Conservation (phyloP, 306 rosid genomes). For the Lagenaria siceraria region DNA sequence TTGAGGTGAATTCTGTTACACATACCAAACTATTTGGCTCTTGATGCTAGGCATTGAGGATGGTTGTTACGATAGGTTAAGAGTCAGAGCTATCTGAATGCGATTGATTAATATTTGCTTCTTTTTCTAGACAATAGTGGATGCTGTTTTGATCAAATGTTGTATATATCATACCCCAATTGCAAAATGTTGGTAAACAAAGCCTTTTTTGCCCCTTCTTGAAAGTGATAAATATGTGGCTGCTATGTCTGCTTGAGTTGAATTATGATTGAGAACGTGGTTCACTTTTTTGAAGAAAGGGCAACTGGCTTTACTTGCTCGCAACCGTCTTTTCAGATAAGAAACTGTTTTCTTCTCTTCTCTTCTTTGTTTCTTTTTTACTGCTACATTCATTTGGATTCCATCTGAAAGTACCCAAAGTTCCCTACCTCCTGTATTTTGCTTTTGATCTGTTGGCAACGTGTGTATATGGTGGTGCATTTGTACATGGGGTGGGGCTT, state of each 20-base stretch:
- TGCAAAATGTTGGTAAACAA: neutral
- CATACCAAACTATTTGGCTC: neutral
- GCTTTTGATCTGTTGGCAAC: neutral
- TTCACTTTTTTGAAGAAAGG: neutral
- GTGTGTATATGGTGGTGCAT: neutral
- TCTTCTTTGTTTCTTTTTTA: neutral
- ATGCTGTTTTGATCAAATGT: neutral
- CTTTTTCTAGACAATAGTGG: neutral
- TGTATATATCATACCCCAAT: neutral
- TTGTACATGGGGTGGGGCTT: too few relatives aligned
- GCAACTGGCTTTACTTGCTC: neutral
- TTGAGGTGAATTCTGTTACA: neutral
- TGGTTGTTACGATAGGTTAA: neutral
- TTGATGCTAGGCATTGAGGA: neutral
- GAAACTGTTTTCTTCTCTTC: neutral
- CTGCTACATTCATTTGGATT: neutral
- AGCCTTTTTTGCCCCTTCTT: neutral
- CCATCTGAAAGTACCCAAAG: neutral
- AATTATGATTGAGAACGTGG: neutral
- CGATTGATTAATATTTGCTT: neutral
- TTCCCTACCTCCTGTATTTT: neutral
- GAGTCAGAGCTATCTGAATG: neutral
- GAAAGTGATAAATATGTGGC: neutral
- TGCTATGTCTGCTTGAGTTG: neutral
- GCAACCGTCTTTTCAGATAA: neutral